Evolutionary conservation across 352 stramenopile genomes (phyloP).

Genomic region (Globisporangium ultimum): DNA sequence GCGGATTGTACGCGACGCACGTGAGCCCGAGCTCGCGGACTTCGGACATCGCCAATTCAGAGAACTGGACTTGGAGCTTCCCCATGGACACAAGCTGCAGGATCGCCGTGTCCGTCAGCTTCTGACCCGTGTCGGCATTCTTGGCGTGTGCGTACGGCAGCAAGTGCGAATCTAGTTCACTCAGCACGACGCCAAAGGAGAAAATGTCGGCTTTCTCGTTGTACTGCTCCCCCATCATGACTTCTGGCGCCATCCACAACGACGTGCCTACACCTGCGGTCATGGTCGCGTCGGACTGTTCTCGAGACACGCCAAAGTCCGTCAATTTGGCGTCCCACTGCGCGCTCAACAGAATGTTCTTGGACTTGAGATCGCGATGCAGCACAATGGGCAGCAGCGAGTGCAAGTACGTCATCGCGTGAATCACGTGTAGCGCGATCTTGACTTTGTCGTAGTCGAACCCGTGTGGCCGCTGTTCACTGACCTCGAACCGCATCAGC

Average conservation of each 20-base stretch:
- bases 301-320: conserved; percentile 43
- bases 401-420: conserved; percentile 47
- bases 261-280: conserved; percentile 26
- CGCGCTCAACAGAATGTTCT: conserved; percentile 40
- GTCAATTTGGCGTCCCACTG: conserved; percentile 38
- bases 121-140: conserved; percentile 26
- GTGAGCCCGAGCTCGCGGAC: conserved; percentile 20
- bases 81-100: conserved; percentile 45
- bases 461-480: conserved; percentile 13
- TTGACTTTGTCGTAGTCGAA: conserved; percentile 40
- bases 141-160: conserved; percentile 33
- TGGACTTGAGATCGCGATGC: conserved; percentile 50
- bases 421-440: conserved; percentile 33
- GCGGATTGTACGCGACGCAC: conserved; percentile 42
- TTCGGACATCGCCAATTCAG: conserved; percentile 13
- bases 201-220: conserved; percentile 48
- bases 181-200: conserved; percentile 43
- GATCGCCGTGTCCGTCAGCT: conserved; percentile 43
- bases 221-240: conserved; percentile 34
- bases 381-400: conserved; percentile 32
- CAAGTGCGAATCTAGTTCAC: conserved; percentile 40
- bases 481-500: conserved; percentile 28
- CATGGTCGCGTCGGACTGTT: conserved; percentile 33
- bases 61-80: conserved; percentile 40
- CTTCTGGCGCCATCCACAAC: no score